Evolutionary conservation across 2,329 filamentous ascomycete species (phyloP), one percentile per base, ranked within the genome.

Genomic region (Neofusicoccum umdonicola): DNA sequence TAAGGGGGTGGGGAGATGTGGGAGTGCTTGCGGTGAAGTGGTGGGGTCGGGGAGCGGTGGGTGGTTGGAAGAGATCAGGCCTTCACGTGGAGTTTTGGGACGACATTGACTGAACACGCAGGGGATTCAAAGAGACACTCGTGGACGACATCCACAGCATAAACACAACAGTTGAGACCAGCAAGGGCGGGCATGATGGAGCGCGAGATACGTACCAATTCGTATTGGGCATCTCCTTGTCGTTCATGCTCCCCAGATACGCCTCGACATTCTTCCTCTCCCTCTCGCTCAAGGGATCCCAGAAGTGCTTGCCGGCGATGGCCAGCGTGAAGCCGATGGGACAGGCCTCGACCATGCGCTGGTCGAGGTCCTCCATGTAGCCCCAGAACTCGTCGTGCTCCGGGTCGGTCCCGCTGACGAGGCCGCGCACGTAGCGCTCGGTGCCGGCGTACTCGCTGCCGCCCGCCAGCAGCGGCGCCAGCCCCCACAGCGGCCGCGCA

Each of bases 301-400:
- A 93, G 65, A 92, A 84, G 69, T 73, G 82, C 80, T 74, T 78
- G 34, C 83, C 81, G 39, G 88, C 89, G 61, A 92, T 88, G 37
- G 89, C 90, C 62, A 94, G 80, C 1, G 90, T 86, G 71, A 87
- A 93, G 0, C 90, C 91, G 65, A 93, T 82, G 0, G 90, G 90
- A 72, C 90, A 93, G 83, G 92, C 91, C 74, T 94, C 91, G 2
- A 93, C 91, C 91, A 93, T 93, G 31, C 90, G 82, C 80, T 93
- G 90, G 72, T 93, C 91, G 65, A 89, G 87, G 72, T 93, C 90
- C 68, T 87, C 83, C 68, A 91, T 89, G 64, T 86, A 87, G 0
- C 90, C 90, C 90, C 90, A 94, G 71, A 88, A 93, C 76, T 93
- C 90, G 0, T 85, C 82, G 65, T 80, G 85, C 50, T 87, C 81